phyloP scores from a whole-genome alignment of 1,139 yeast genomes.

The Meyerozyma sp. region DNA sequence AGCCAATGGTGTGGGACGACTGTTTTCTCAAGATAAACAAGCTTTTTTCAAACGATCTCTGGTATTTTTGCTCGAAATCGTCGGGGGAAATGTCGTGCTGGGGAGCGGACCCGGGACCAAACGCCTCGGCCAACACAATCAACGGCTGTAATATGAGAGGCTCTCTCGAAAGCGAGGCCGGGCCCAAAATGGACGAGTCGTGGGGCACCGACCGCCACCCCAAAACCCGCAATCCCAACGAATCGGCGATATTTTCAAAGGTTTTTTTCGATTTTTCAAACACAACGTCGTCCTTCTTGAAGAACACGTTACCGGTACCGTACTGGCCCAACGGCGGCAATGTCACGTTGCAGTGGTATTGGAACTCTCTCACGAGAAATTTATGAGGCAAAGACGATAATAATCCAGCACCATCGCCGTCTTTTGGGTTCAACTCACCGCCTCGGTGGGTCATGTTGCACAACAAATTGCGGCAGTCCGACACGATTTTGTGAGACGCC shows the following conservation, averaged over 20 bases:
- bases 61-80: conserved; percentile 53
- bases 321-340: conserved; percentile 81
- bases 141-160: conserved; percentile 89
- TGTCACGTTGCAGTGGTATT: conserved; percentile 51
- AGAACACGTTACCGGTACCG: conserved; percentile 91
- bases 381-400: conserved; percentile 89
- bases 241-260: conserved; percentile 74
- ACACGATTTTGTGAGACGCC: conserved; percentile 85
- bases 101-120: conserved; percentile 30
- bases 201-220: conserved; percentile 98
- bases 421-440: conserved; percentile 93
- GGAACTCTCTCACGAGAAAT: conserved; percentile 80
- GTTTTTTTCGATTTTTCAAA: conserved; percentile 65
- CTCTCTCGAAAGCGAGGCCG: conserved; percentile 91
- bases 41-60: conserved; percentile 72
- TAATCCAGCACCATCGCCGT: conserved; percentile 99
- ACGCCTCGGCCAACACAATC: conserved; percentile 61
- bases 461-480: conserved; percentile 80
- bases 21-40: conserved; percentile 85
- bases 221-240: conserved; percentile 73
- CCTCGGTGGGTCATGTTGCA: conserved; percentile 99
- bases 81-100: conserved; percentile 35
- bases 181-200: conserved; percentile 88
- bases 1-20: conserved; percentile 83
- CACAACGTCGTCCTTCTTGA: conserved; percentile 70